phyloP scores from a whole-genome alignment of 345 rosid species.

The Gossypium arboreum region DNA sequence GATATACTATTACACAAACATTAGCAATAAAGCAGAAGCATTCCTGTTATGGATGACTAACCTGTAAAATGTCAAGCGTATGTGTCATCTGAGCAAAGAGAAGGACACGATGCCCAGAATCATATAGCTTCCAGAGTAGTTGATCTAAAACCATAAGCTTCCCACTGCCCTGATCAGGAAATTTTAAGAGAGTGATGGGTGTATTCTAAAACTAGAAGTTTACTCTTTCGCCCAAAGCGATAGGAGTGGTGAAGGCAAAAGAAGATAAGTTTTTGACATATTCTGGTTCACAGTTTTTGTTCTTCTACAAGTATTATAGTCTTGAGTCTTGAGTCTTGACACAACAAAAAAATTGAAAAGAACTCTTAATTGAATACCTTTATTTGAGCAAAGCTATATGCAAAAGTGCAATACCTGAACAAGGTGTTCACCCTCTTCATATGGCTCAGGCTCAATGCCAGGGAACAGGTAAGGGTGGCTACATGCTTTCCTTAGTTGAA shows the following conservation, averaged over 20 bases:
- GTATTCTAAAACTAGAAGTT: not conserved
- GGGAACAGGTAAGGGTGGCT: conserved; percentile 96
- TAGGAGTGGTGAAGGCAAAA: conserved; percentile 4
- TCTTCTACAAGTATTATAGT: not conserved
- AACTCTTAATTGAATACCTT: not conserved
- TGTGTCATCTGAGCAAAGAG: conserved; percentile 91
- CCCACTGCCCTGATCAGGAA: conserved; percentile 65
- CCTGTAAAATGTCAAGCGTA: conserved; percentile 92
- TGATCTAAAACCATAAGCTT: conserved; percentile 74
- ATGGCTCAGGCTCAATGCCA: conserved; percentile 93
- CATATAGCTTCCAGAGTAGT: conserved; percentile 57
- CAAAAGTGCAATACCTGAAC: conserved; percentile 54
- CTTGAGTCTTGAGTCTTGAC: not conserved
- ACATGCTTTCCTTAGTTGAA: conserved; percentile 85
- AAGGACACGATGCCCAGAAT: conserved; percentile 74
- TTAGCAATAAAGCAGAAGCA: conserved; percentile 2
- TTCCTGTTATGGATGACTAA: conserved; percentile 14
- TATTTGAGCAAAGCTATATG: conserved; percentile 4
- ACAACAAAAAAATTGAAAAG: not conserved
- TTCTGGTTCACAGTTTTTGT: not conserved
- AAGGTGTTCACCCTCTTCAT: conserved; percentile 89
- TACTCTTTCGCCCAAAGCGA: not conserved
- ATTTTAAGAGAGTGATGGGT: not conserved
- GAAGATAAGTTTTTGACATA: not conserved
- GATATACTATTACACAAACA: conserved; percentile 2